Evolutionary conservation across 2,329 filamentous ascomycete species (phyloP).

Genomic region (Zymoseptoria crescenta): DNA sequence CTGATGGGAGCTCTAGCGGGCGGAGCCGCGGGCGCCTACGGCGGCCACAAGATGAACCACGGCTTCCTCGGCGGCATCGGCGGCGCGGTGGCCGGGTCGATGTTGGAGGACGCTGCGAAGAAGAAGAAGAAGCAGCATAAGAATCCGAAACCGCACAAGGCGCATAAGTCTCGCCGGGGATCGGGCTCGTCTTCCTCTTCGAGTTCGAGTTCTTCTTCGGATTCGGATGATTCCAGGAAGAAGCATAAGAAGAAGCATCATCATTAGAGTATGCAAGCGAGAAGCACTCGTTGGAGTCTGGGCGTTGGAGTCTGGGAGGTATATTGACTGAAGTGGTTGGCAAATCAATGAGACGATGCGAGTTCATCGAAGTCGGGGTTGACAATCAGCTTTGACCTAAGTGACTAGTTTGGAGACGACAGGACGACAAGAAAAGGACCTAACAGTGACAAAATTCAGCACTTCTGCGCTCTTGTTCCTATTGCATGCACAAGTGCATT

Average conservation of each 20-base stretch:
- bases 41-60: conserved; percentile 49
- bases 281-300: background rate
- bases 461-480: too few relatives aligned
- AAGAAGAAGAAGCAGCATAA: conserved; percentile 35
- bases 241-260: conserved; percentile 12
- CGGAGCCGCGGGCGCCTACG: conserved; percentile 49
- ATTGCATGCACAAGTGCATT: too few relatives aligned
- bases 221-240: conserved; percentile 10
- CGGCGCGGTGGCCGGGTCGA: conserved; percentile 48
- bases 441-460: too few relatives aligned
- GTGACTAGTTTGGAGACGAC: too few relatives aligned
- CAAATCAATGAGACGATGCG: background rate
- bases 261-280: background rate
- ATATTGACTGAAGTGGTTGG: background rate
- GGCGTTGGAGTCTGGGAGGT: background rate
- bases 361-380: too few relatives aligned
- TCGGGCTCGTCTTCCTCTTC: conserved; percentile 4
- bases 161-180: conserved; percentile 11
- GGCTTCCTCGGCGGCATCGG: conserved; percentile 51
- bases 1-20: conserved; percentile 50
- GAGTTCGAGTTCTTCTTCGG: conserved; percentile 14
- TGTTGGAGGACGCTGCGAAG: conserved; percentile 48
- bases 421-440: too few relatives aligned
- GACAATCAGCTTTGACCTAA: too few relatives aligned
- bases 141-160: conserved; percentile 26